These are phyloP conservation scores for Albugo candida DNA, from an alignment of 352 stramenopile species.

Conservation along the genomic window DNA sequence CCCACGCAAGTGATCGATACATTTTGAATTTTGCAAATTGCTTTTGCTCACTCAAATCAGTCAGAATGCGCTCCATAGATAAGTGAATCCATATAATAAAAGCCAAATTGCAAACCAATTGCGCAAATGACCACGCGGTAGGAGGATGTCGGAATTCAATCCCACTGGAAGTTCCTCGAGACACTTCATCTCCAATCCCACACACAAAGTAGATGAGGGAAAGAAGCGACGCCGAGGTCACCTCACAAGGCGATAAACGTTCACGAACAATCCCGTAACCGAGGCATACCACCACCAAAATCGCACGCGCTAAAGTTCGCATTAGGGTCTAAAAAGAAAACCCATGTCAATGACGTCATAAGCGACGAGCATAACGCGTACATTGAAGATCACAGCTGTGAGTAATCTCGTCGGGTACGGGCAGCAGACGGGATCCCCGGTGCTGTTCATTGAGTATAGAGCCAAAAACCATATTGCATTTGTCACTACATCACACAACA, in stretches of 20 bases:
- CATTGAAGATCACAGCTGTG: slow-evolving; percentile 60
- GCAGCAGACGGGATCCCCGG: slow-evolving; percentile 75
- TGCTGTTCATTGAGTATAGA: slow-evolving; percentile 77
- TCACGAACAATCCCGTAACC: slow-evolving; percentile 77
- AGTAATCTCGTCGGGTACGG: slow-evolving; percentile 76
- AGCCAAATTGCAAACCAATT: slow-evolving; percentile 69
- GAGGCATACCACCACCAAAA: slow-evolving; percentile 78
- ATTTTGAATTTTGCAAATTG: slow-evolving; percentile 81
- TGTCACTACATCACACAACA: slow-evolving; percentile 10
- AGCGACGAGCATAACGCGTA: slow-evolving; percentile 12
- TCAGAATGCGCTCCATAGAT: slow-evolving; percentile 68
- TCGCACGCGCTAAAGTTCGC: slow-evolving; percentile 63
- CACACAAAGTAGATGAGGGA: slow-evolving; percentile 59
- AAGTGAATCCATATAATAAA: slow-evolving; percentile 86
- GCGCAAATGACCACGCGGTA: slow-evolving; percentile 69
- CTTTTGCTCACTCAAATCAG: slow-evolving; percentile 61
- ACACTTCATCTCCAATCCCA: slow-evolving; percentile 54
- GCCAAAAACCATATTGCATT: slow-evolving; percentile 59
- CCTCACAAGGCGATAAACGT: slow-evolving; percentile 26
- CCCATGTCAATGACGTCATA: background rate
- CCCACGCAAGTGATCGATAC: slow-evolving; percentile 71
- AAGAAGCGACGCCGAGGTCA: slow-evolving; percentile 32
- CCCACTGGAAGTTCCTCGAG: slow-evolving; percentile 54
- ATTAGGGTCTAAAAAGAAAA: slow-evolving; percentile 29
- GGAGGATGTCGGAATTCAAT: slow-evolving; percentile 58